Percentiles rank a stretch among this genome's conserved stretches.
phyloP scores from a whole-genome alignment of 1,139 yeast genomes.

The Blastobotrys proliferans region DNA sequence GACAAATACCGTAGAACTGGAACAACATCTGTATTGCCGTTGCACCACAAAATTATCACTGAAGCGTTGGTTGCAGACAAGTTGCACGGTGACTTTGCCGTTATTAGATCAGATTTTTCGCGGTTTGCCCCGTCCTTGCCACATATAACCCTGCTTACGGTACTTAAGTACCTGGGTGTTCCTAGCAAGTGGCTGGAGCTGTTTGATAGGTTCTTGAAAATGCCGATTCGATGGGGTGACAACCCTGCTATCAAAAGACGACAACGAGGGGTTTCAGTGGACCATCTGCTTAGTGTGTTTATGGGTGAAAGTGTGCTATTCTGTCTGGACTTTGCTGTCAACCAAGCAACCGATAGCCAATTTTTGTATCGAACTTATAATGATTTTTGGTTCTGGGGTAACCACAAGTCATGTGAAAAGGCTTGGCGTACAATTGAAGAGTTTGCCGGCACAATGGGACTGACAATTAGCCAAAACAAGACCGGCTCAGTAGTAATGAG shows the following conservation, averaged over 20 bases:
- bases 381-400: conserved; percentile 24
- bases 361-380: conserved; percentile 21
- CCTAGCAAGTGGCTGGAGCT: conserved; percentile 19
- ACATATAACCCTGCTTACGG: conserved; percentile 16
- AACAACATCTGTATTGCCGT: too few species aligned
- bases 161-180: conserved; percentile 18
- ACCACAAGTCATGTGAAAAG: conserved; percentile 14
- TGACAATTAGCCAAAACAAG: conserved; percentile 20
- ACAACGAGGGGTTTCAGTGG: conserved; percentile 18
- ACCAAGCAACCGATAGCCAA: conserved; percentile 15
- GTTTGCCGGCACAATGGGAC: conserved; percentile 19
- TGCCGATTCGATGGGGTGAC: conserved; percentile 14
- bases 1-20: too few species aligned
- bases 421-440: conserved; percentile 19
- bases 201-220: conserved; percentile 15
- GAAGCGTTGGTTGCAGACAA: conserved; percentile 16
- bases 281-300: conserved; percentile 18
- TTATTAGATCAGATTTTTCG: conserved; percentile 20
- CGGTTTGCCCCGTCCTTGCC: conserved; percentile 23
- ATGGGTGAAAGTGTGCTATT: conserved; percentile 21
- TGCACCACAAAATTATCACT: too few species aligned
- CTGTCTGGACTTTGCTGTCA: conserved; percentile 19
- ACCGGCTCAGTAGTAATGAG: conserved; percentile 20
- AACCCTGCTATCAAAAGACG: conserved; percentile 11
- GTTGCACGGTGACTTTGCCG: conserved; percentile 17